These are phyloP conservation scores for Aureobasidium mangrovei DNA, from an alignment of 2,329 filamentous ascomycete genomes.

Conservation along the genomic window DNA sequence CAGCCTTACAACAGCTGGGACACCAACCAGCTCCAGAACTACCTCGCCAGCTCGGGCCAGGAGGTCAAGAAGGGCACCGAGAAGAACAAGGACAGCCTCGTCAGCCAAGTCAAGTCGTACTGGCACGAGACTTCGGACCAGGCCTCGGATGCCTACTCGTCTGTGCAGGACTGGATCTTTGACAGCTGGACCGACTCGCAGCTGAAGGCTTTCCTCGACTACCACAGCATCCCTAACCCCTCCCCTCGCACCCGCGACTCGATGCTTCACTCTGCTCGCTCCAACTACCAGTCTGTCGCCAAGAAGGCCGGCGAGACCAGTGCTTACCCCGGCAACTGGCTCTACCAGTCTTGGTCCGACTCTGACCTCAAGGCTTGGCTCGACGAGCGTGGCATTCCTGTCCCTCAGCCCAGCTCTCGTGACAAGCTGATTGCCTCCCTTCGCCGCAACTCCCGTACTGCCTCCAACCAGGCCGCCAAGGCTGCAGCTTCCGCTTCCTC, in stretches of 20 bases:
- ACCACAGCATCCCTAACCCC: conserved; percentile 75
- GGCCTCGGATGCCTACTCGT: conserved; percentile 60
- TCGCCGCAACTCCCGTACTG: conserved; percentile 72
- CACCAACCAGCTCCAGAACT: conserved; percentile 55
- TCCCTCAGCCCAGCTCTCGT: conserved; percentile 72
- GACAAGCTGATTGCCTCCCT: conserved; percentile 84
- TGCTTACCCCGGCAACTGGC: conserved; percentile 89
- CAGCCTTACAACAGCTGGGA: conserved; percentile 73
- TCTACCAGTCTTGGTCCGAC: conserved; percentile 84
- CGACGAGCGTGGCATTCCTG: conserved; percentile 76
- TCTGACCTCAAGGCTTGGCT: conserved; percentile 93
- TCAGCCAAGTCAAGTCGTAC: conserved; percentile 59
- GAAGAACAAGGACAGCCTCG: conserved; percentile 58
- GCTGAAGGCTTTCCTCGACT: conserved; percentile 86
- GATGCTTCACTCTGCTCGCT: conserved; percentile 66
- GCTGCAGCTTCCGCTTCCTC: conserved; percentile 55
- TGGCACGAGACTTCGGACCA: conserved; percentile 78
- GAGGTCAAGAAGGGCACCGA: conserved; percentile 59
- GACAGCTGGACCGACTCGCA: conserved; percentile 93
- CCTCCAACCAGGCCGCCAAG: conserved; percentile 39
- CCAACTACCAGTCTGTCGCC: conserved; percentile 71
- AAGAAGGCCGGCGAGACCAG: conserved; percentile 67
- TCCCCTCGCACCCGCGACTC: conserved; percentile 80
- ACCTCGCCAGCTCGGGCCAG: conserved; percentile 62
- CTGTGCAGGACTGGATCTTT: conserved; percentile 83